Evolutionary conservation across 2,329 filamentous ascomycete genomes (phyloP).

Genomic region (Parasarocladium wereldwijsianum): DNA sequence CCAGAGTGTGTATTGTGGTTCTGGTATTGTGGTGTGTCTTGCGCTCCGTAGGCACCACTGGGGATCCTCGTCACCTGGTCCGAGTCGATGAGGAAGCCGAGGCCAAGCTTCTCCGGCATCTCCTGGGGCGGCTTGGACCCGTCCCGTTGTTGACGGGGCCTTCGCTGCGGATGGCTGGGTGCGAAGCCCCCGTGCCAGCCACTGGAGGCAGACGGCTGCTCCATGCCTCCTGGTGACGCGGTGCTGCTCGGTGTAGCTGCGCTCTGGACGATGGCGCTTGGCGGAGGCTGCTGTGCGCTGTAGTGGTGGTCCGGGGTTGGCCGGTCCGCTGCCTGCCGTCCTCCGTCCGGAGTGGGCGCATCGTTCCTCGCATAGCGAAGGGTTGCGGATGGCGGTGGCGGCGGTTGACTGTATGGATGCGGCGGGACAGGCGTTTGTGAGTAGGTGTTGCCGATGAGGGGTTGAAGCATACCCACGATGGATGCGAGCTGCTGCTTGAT

Average conservation of each 20-base stretch:
- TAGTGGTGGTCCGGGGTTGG: too few relatives aligned
- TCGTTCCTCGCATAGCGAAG: too few relatives aligned
- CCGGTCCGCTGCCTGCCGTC: too few relatives aligned
- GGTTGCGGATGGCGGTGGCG: too few relatives aligned
- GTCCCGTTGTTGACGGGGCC: too few relatives aligned
- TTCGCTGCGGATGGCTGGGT: conserved; percentile 2
- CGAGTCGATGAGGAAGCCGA: conserved; percentile 58
- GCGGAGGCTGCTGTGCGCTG: too few relatives aligned
- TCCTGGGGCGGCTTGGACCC: background rate
- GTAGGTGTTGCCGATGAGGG: conserved; percentile 25
- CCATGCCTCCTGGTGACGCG: conserved; percentile 19
- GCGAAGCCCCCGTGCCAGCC: background rate
- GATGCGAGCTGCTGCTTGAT: conserved; percentile 54
- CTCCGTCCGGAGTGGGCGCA: too few relatives aligned
- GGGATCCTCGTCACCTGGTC: conserved; percentile 38
- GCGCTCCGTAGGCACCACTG: conserved; percentile 31
- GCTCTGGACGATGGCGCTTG: conserved; percentile 18
- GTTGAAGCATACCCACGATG: conserved; percentile 50
- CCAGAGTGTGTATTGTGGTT: too few relatives aligned
- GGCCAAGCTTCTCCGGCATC: conserved; percentile 51
- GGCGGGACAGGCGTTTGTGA: background rate
- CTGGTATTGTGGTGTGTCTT: conserved; percentile 27
- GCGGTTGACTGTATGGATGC: too few relatives aligned
- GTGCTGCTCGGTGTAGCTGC: conserved; percentile 23
- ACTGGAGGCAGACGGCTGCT: conserved; percentile 6